Conservation (phyloP, 2,329 filamentous ascomycete genomes). For the Samsoniella hepiali region DNA sequence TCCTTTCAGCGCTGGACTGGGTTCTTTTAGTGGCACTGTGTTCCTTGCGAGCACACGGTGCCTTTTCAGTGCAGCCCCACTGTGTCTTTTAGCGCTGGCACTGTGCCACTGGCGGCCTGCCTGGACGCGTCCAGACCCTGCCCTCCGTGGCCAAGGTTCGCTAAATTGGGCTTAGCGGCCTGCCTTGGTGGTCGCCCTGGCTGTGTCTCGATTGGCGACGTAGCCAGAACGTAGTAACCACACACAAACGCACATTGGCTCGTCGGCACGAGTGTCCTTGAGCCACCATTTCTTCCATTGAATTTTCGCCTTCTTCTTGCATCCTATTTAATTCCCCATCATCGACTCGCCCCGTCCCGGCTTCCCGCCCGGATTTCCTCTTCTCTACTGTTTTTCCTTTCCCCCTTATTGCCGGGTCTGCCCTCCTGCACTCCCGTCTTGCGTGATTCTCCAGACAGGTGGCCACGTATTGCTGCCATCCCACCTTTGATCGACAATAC, state of each 20-base stretch:
- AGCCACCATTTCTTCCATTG: slow-evolving; percentile 13
- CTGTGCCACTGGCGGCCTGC: too few species aligned
- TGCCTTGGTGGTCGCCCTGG: not conserved
- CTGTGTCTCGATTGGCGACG: slow-evolving; percentile 18
- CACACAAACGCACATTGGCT: slow-evolving; percentile 11
- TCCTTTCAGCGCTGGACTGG: too few species aligned
- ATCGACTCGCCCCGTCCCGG: slow-evolving; percentile 5
- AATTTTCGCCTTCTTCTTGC: slow-evolving; percentile 7
- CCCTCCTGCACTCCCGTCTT: not conserved
- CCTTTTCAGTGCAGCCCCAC: too few species aligned
- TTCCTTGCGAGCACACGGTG: too few species aligned
- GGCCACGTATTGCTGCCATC: slow-evolving; percentile 12
- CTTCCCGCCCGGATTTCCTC: slow-evolving; percentile 4
- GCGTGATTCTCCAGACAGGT: slow-evolving; percentile 1
- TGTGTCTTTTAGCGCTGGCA: too few species aligned
- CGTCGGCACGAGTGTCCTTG: slow-evolving; percentile 7
- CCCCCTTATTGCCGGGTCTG: not conserved
- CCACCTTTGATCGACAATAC: slow-evolving; percentile 6
- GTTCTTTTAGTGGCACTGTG: too few species aligned
- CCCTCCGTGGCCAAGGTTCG: not conserved
- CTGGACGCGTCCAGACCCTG: not conserved
- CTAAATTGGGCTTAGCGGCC: slow-evolving; percentile 1
- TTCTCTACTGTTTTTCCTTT: slow-evolving; percentile 10
- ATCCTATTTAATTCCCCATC: slow-evolving; percentile 1
- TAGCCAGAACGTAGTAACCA: slow-evolving; percentile 15